These are phyloP conservation scores for Didymella glomerata DNA, from an alignment of 2,329 filamentous ascomycete genomes.

Conservation along the genomic window DNA sequence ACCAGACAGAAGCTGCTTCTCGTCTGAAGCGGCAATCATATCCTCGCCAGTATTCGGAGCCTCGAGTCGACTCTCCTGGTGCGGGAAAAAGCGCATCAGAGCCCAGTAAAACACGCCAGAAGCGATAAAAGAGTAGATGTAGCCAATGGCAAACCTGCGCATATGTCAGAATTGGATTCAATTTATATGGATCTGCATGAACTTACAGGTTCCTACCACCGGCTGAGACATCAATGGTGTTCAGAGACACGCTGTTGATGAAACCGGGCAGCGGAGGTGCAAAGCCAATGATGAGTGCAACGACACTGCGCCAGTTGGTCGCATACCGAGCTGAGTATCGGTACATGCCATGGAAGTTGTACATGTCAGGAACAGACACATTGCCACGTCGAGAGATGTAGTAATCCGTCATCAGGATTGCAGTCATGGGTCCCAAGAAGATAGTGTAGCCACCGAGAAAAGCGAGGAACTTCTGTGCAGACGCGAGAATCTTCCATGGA, in stretches of 20 bases:
- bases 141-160: conserved; percentile 46
- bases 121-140: conserved; percentile 49
- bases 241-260: conserved; percentile 31
- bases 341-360: conserved; percentile 40
- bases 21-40: conserved; percentile 52
- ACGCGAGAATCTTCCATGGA: conserved; percentile 51
- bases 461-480: conserved; percentile 47
- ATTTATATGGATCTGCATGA: background rate
- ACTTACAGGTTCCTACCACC: conserved; percentile 40
- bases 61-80: conserved; percentile 87
- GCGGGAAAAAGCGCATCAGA: conserved; percentile 52
- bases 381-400: conserved; percentile 36
- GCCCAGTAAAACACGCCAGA: conserved; percentile 47
- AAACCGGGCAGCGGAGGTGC: conserved; percentile 37
- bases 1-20: conserved; percentile 27
- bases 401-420: conserved; percentile 37
- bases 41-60: conserved; percentile 73
- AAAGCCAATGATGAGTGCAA: conserved; percentile 36
- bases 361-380: conserved; percentile 37
- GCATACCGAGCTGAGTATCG: conserved; percentile 34
- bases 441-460: conserved; percentile 44
- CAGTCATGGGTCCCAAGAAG: conserved; percentile 38
- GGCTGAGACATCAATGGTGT: conserved; percentile 26
- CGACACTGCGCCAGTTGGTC: conserved; percentile 37
- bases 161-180: background rate